Evolutionary conservation across 2,329 filamentous ascomycete species (phyloP).

Genomic region (Fusarium compactum): DNA sequence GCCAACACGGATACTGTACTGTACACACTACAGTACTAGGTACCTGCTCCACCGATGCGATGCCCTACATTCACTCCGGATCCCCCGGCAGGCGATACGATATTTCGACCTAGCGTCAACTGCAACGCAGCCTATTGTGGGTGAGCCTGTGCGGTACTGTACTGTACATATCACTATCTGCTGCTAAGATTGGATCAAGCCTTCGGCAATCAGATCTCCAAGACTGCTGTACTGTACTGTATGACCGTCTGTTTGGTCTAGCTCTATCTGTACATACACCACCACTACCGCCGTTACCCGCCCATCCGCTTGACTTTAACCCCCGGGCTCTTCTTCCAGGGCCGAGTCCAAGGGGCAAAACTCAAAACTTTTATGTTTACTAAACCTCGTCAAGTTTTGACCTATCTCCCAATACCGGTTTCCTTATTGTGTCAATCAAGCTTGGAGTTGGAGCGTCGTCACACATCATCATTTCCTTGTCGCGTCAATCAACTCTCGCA

Average conservation of each 20-base stretch:
- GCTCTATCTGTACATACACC: conserved; percentile 2
- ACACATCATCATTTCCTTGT: neutral
- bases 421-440: neutral
- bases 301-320: conserved; percentile 16
- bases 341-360: conserved; percentile 30
- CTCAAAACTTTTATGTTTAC: conserved; percentile 14
- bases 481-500: neutral
- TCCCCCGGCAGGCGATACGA: neutral
- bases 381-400: conserved; percentile 16
- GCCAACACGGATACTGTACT: neutral
- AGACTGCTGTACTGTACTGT: neutral
- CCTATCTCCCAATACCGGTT: neutral
- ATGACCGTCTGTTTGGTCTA: neutral
- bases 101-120: neutral
- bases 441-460: neutral
- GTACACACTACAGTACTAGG: no score
- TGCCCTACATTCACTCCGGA: neutral
- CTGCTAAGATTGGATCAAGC: neutral
- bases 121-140: neutral
- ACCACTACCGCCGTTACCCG: conserved; percentile 26
- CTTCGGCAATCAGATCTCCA: conserved; percentile 36
- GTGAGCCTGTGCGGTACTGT: neutral
- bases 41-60: neutral
- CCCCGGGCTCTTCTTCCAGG: conserved; percentile 27
- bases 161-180: neutral